phyloP scores from a whole-genome alignment of 2,329 filamentous ascomycete genomes.

The Fusarium foetens region DNA sequence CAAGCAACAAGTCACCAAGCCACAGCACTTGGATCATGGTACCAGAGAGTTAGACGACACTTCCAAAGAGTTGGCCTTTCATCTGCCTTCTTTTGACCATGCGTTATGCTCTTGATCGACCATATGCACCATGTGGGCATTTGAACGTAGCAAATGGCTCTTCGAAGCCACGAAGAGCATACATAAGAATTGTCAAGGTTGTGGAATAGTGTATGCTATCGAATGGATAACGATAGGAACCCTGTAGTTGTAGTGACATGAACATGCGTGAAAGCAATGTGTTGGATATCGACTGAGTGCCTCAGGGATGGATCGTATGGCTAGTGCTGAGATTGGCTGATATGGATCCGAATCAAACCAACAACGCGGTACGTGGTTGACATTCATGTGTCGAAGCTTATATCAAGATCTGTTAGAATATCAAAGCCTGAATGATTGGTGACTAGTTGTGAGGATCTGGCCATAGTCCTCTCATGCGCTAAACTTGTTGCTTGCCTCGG shows the following conservation, averaged over 20 bases:
- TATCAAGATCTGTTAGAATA: background rate
- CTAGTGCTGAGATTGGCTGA: constrained; percentile 20
- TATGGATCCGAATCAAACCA: background rate
- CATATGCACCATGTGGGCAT: constrained; percentile 15
- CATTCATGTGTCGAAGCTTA: constrained; percentile 18
- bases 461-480: constrained; percentile 14
- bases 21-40: background rate
- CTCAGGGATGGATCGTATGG: constrained; percentile 16
- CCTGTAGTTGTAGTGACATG: constrained; percentile 9
- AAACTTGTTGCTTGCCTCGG: constrained; percentile 20
- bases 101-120: background rate
- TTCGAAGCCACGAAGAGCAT: background rate
- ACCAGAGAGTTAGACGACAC: background rate
- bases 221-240: constrained; percentile 21
- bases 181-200: constrained; percentile 21
- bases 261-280: constrained; percentile 4
- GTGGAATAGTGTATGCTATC: constrained; percentile 12
- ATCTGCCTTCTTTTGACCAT: background rate
- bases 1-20: constrained; percentile 3
- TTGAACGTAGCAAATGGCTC: constrained; percentile 8
- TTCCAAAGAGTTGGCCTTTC: background rate
- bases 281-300: constrained; percentile 12
- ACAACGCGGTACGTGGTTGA: constrained; percentile 10
- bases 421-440: constrained; percentile 10
- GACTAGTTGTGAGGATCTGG: constrained; percentile 2